A percentile compares a stretch with the other conserved stretches of the same genome.
Evolutionary conservation across 1,284 basidiomycete species (phyloP).

Genomic region (Xanthoconium separans): DNA sequence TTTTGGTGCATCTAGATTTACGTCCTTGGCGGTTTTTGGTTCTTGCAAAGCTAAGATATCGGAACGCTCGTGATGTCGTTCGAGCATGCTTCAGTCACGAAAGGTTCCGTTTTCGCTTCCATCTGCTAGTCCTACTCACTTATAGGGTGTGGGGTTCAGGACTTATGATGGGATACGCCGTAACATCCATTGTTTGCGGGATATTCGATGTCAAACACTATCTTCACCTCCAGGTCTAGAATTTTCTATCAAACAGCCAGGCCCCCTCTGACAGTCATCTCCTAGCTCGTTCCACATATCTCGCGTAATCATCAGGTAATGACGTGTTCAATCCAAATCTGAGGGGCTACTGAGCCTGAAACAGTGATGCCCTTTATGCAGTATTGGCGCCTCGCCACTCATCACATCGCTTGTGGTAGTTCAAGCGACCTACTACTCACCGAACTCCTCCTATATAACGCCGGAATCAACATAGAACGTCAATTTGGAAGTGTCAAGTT

Average conservation of each 20-base stretch:
- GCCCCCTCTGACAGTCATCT: slow-evolving; percentile 11
- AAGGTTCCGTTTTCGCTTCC: slow-evolving; percentile 47
- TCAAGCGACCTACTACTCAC: slow-evolving; percentile 84
- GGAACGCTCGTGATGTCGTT: slow-evolving; percentile 54
- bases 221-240: slow-evolving; percentile 72
- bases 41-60: not conserved
- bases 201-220: slow-evolving; percentile 87
- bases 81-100: slow-evolving; percentile 75
- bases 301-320: slow-evolving; percentile 67
- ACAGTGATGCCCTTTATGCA: slow-evolving; percentile 35
- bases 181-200: slow-evolving; percentile 70
- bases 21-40: not conserved
- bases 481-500: slow-evolving; percentile 87
- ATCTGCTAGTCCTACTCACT: not conserved
- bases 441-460: slow-evolving; percentile 73
- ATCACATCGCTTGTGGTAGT: slow-evolving; percentile 80
- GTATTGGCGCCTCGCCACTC: slow-evolving; percentile 82
- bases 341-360: slow-evolving; percentile 24
- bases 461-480: slow-evolving; percentile 75
- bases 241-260: not conserved
- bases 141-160: slow-evolving; percentile 42
- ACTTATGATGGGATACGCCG: slow-evolving; percentile 69
- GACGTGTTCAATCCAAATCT: slow-evolving; percentile 1
- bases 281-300: slow-evolving; percentile 66
- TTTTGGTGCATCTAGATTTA: not conserved